A percentile compares a stretch with the other conserved stretches of the same genome.
Conservation (phyloP, 2,329 filamentous ascomycete species). For the Neurospora crassa region DNA sequence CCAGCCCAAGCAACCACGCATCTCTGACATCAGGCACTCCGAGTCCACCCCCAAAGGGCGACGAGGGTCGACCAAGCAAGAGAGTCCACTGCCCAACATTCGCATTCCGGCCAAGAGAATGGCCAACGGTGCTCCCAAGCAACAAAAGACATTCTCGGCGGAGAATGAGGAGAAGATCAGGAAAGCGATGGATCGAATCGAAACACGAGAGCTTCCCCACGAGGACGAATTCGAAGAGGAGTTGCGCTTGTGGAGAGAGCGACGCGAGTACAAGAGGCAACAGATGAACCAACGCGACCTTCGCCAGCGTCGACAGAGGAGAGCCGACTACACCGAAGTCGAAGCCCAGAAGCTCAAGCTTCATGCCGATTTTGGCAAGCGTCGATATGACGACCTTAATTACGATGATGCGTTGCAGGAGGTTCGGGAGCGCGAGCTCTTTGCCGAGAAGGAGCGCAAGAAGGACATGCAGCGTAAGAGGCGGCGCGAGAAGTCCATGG, state of each 20-base stretch:
- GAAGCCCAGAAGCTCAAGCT: constrained; percentile 53
- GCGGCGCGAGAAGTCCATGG: constrained; percentile 90
- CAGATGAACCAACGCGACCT: constrained; percentile 56
- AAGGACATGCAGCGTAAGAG: constrained; percentile 99
- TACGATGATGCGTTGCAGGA: constrained; percentile 75
- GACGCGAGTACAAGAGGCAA: constrained; percentile 55
- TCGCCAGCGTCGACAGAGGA: constrained; percentile 52
- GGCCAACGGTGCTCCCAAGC: constrained; percentile 47
- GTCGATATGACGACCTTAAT: constrained; percentile 66
- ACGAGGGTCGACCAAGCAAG: constrained; percentile 41
- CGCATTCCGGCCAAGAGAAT: constrained; percentile 48
- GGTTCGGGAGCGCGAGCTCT: constrained; percentile 81
- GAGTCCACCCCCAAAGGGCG: constrained; percentile 39
- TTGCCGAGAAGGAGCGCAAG: constrained; percentile 96
- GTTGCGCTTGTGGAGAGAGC: constrained; percentile 41
- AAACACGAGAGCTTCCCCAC: constrained; percentile 33
- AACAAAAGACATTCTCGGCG: constrained; percentile 36
- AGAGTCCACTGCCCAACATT: constrained; percentile 31
- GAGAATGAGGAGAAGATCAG: constrained; percentile 63
- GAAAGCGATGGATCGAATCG: constrained; percentile 44
- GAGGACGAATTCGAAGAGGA: constrained; percentile 35
- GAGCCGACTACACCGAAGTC: constrained; percentile 47
- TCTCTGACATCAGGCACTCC: constrained; percentile 40
- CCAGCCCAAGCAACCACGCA: constrained; percentile 38
- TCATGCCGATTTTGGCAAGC: constrained; percentile 62